A percentile compares a stretch with the other conserved stretches of the same genome.
phyloP scores from a whole-genome alignment of 768 basidiomycete species.

The Daedaleopsis sinensis region DNA sequence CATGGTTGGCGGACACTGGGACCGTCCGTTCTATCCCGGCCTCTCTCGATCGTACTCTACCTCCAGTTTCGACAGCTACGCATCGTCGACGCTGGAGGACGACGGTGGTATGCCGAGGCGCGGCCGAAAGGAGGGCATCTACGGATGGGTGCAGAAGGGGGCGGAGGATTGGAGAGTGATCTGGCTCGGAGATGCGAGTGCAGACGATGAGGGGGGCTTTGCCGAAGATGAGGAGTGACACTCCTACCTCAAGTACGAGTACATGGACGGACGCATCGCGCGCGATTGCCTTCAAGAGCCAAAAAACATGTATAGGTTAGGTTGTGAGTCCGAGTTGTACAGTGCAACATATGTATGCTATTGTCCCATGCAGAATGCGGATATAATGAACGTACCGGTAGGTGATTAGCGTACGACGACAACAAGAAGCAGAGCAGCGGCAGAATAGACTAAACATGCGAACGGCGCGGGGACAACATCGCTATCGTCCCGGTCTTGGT shows the following conservation, averaged over 20 bases:
- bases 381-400: background rate
- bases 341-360: slow-evolving; percentile 13
- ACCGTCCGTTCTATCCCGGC: slow-evolving; percentile 36
- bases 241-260: slow-evolving; percentile 1
- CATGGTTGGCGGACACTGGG: slow-evolving; percentile 53
- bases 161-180: slow-evolving; percentile 78
- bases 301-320: slow-evolving; percentile 19
- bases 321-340: slow-evolving; percentile 20
- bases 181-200: slow-evolving; percentile 70
- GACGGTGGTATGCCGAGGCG: slow-evolving; percentile 46
- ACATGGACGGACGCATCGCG: slow-evolving; percentile 6
- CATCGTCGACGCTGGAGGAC: slow-evolving; percentile 51
- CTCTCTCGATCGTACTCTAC: slow-evolving; percentile 49
- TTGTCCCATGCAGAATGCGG: slow-evolving; percentile 10
- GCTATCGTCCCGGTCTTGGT: slow-evolving; percentile 1
- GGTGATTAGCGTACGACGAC: background rate
- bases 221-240: slow-evolving; percentile 27
- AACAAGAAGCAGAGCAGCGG: slow-evolving; percentile 3
- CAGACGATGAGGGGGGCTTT: slow-evolving; percentile 35
- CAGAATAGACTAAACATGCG: background rate
- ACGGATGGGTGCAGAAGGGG: slow-evolving; percentile 80
- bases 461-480: background rate
- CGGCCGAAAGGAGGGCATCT: slow-evolving; percentile 65
- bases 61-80: slow-evolving; percentile 43
- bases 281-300: background rate